Evolutionary conservation across 2,329 filamentous ascomycete species (phyloP).

Genomic region (Colletotrichum liriopes): DNA sequence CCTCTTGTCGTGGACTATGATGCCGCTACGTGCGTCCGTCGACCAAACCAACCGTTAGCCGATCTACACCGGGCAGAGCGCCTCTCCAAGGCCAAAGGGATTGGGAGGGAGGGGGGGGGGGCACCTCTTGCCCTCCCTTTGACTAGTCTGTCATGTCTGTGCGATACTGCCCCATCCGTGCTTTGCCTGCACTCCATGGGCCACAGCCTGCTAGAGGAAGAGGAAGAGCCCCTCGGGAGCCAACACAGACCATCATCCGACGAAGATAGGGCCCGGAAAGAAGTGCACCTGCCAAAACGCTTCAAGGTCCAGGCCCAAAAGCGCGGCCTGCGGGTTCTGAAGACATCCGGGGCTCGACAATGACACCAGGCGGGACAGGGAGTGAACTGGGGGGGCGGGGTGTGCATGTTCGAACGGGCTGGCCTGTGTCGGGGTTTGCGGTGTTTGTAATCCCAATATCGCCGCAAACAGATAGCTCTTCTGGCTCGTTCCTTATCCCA

Average conservation of each 20-base stretch:
- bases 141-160: conserved; percentile 1
- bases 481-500: neutral
- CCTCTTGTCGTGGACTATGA: conserved; percentile 25
- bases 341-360: conserved; percentile 20
- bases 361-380: conserved; percentile 9
- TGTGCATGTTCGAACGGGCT: neutral
- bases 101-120: neutral
- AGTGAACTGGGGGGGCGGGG: neutral
- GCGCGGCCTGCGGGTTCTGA: conserved; percentile 5
- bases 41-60: conserved; percentile 37
- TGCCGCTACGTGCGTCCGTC: conserved; percentile 26
- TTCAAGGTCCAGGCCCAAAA: conserved; percentile 20
- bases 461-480: conserved; percentile 42
- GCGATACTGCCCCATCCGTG: conserved; percentile 27
- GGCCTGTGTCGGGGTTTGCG: neutral
- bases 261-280: conserved; percentile 17
- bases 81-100: conserved; percentile 2
- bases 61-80: conserved; percentile 17
- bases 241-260: conserved; percentile 38
- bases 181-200: conserved; percentile 1
- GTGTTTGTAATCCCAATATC: conserved; percentile 26
- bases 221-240: conserved; percentile 14
- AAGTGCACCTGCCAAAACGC: conserved; percentile 1
- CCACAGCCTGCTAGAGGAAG: neutral
- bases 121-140: neutral